Conservation (phyloP, 257 asterid species). For the Gentiana dahurica region DNA sequence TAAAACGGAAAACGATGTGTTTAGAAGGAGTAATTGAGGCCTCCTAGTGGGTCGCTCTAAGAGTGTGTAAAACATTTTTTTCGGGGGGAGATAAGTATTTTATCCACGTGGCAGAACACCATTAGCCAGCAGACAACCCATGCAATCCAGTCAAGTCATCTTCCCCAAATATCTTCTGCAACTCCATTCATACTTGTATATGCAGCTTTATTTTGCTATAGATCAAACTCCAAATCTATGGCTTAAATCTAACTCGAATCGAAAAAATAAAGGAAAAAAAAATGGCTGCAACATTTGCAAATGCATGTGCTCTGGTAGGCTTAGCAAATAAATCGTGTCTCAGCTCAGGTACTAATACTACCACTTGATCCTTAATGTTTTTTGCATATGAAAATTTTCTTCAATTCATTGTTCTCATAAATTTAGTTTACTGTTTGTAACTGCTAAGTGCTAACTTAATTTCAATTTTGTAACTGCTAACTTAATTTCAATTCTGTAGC, state of each 20-base stretch:
- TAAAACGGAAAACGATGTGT: too few relatives aligned
- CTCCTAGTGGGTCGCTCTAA: too few relatives aligned
- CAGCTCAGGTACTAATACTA: constrained; percentile 33
- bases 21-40: too few relatives aligned
- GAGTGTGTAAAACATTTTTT: too few relatives aligned
- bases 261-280: neutral
- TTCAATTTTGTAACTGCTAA: too few relatives aligned
- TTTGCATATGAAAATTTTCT: too few relatives aligned
- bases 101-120: constrained; percentile 49
- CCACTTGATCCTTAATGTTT: too few relatives aligned
- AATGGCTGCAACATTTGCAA: constrained; percentile 54
- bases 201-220: constrained; percentile 4
- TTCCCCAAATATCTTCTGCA: constrained; percentile 14
- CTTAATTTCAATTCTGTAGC: too few relatives aligned
- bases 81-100: too few relatives aligned
- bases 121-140: constrained; percentile 46
- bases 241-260: neutral
- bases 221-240: neutral
- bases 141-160: constrained; percentile 44
- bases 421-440: too few relatives aligned
- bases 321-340: constrained; percentile 39
- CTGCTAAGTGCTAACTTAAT: too few relatives aligned
- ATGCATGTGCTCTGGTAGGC: constrained; percentile 57
- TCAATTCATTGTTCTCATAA: too few relatives aligned
- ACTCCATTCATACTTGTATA: constrained; percentile 7